phyloP scores from a whole-genome alignment of 768 basidiomycete genomes.

The Xerocomus brunneocitrinus region DNA sequence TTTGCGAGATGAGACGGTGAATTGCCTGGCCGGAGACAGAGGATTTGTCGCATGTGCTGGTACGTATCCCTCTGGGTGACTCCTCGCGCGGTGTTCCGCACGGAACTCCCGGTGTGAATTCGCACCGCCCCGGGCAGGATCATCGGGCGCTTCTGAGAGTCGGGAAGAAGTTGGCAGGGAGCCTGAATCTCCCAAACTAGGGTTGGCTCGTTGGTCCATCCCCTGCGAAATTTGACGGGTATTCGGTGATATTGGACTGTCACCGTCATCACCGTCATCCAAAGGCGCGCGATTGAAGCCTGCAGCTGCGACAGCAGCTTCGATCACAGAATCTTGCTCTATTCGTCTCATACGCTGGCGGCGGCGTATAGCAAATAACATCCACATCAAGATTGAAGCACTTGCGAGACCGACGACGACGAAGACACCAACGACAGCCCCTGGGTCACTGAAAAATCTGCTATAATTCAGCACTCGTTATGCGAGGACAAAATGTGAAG shows the following conservation, averaged over 20 bases:
- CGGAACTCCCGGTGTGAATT: slow-evolving; percentile 53
- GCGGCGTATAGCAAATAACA: slow-evolving; percentile 66
- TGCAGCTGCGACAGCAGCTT: slow-evolving; percentile 67
- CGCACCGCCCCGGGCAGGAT: slow-evolving; percentile 26
- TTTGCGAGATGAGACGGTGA: slow-evolving; percentile 24
- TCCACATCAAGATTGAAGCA: slow-evolving; percentile 62
- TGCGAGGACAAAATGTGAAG: neutral
- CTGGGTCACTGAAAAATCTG: slow-evolving; percentile 85
- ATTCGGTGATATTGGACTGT: slow-evolving; percentile 17
- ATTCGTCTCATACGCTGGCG: slow-evolving; percentile 54
- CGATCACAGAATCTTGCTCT: slow-evolving; percentile 69
- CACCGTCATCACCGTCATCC: slow-evolving; percentile 58
- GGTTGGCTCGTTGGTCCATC: slow-evolving; percentile 39
- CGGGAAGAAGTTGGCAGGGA: slow-evolving; percentile 29
- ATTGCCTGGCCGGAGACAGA: slow-evolving; percentile 31
- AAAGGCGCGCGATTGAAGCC: slow-evolving; percentile 65
- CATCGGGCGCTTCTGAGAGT: slow-evolving; percentile 28
- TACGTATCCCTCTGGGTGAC: slow-evolving; percentile 37
- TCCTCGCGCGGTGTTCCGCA: slow-evolving; percentile 10
- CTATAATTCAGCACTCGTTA: slow-evolving; percentile 5
- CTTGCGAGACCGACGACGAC: slow-evolving; percentile 81
- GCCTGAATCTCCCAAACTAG: slow-evolving; percentile 14
- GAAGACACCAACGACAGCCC: slow-evolving; percentile 90
- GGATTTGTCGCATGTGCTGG: slow-evolving; percentile 47
- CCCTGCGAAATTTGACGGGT: slow-evolving; percentile 24